A percentile compares a stretch with the other conserved stretches of the same genome.
Evolutionary conservation across 179 eudicot genomes (phyloP).

Genomic region (Patellifolia procumbens): DNA sequence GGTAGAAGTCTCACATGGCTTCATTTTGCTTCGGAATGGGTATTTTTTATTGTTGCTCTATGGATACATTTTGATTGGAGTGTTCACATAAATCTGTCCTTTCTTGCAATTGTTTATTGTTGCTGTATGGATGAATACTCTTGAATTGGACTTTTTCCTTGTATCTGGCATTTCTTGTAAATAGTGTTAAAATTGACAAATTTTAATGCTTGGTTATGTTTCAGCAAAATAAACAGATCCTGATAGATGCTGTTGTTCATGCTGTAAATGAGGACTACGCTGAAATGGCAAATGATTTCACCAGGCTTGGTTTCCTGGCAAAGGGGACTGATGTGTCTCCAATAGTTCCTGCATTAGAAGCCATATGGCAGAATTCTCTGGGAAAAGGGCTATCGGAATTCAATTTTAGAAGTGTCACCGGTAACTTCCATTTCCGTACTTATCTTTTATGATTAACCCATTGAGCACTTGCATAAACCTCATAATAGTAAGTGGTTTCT

Average conservation of each 20-base stretch:
- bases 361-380: conserved; percentile 96
- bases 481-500: too few relatives aligned
- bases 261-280: conserved; percentile 97
- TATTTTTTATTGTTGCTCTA: neutral
- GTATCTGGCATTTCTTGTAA: neutral
- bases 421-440: conserved; percentile 35
- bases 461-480: conserved; percentile 11
- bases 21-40: neutral
- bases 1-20: neutral
- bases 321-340: conserved; percentile 94
- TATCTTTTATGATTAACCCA: neutral
- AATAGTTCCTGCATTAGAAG: conserved; percentile 92
- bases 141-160: conserved; percentile 4
- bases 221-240: conserved; percentile 91
- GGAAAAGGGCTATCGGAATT: conserved; percentile 95
- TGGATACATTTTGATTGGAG: too few relatives aligned
- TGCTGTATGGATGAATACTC: neutral
- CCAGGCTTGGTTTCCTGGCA: conserved; percentile 97
- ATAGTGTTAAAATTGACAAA: neutral
- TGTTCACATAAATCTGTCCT: too few relatives aligned
- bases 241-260: conserved; percentile 98
- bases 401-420: conserved; percentile 93
- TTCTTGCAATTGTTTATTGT: too few relatives aligned
- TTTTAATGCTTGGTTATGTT: conserved; percentile 26
- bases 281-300: conserved; percentile 99